Base-by-base conservation (phyloP, 1,139 yeast species). In the Zhuliangozyma blackwelliae region DNA sequence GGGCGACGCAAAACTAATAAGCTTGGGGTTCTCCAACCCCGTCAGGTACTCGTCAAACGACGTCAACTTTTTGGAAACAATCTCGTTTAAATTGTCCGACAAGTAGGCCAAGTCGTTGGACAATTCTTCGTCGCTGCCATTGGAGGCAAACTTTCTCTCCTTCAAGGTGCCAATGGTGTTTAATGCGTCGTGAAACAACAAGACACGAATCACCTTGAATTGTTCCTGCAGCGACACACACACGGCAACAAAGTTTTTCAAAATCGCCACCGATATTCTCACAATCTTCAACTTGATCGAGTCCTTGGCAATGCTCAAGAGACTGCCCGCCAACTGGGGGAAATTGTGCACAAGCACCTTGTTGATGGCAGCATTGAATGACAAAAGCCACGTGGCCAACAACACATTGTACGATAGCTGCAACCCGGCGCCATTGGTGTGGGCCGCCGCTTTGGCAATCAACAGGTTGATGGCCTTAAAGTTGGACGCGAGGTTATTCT, bases 241-340 rank as follows among this genome's bases (percentile, higher is more conserved):
- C 44, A 52, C 68, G 43, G 57, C 52, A 33, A 79, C 68, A 38
- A 82, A 64, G 50, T 83, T 83, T 51, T 82, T 73, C 45, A 92
- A 66, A 31, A 82, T 78, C 2, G 95, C 83, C 28, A 88, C 72
- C 19, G 95, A 72, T 36, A 92, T 70, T 55, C 99, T 75, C 29
- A 88, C 86, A 40, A 92, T 79, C 65, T 92, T 92, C 63, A 90
- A 95, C 67, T 92, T 92, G 50, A 92, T 86, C 2, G 96, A 87
- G 43, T 80, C 79, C 55, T 83, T 85, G 11, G 81, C 68, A 36
- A 74, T 64, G 7, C 53, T 50, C 40, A 76, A 68, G 41, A 76
- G 60, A 37, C 59, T 60, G 7, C 71, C 76, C 38, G 84, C 74
- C 39, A 87, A 65, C 39, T 77, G 82, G 19, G 92, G 75, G 47